These are phyloP conservation scores for Clonostachys solani DNA, from an alignment of 2,329 filamentous ascomycete species.

Conservation along the genomic window DNA sequence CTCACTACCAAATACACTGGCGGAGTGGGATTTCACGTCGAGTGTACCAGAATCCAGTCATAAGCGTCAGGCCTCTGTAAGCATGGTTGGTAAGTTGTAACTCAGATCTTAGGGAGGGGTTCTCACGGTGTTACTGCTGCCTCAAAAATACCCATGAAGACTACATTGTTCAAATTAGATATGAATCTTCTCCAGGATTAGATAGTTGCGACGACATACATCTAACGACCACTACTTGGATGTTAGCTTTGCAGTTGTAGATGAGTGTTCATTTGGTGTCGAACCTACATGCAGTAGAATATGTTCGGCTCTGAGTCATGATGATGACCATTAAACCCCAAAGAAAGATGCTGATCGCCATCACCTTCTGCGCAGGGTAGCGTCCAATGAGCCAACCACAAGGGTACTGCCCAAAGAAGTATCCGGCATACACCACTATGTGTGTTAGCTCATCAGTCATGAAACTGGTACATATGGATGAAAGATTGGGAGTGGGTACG, in stretches of 20 bases:
- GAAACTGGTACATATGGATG: too few species aligned
- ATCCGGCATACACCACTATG: constrained; percentile 29
- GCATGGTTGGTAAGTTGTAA: neutral
- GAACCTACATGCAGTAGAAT: constrained; percentile 10
- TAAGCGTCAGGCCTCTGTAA: constrained; percentile 3
- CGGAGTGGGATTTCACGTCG: constrained; percentile 24
- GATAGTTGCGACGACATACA: neutral
- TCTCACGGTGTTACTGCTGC: constrained; percentile 2
- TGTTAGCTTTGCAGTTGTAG: neutral
- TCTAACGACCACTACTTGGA: neutral
- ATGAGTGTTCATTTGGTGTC: neutral
- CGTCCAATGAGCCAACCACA: constrained; percentile 30
- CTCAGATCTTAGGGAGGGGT: neutral
- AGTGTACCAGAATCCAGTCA: constrained; percentile 29
- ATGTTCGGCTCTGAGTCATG: constrained; percentile 21
- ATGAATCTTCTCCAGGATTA: too few species aligned
- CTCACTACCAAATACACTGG: constrained; percentile 24
- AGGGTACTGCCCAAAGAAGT: constrained; percentile 34
- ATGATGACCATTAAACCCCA: constrained; percentile 27
- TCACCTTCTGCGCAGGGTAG: constrained; percentile 25
- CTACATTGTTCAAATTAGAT: neutral
- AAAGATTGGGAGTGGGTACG: too few species aligned
- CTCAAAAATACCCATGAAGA: constrained; percentile 5
- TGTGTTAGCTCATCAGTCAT: too few species aligned
- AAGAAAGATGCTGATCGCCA: constrained; percentile 19